These are phyloP conservation scores for Apiospora pterosperma DNA, from an alignment of 2,329 filamentous ascomycete species.

Conservation along the genomic window DNA sequence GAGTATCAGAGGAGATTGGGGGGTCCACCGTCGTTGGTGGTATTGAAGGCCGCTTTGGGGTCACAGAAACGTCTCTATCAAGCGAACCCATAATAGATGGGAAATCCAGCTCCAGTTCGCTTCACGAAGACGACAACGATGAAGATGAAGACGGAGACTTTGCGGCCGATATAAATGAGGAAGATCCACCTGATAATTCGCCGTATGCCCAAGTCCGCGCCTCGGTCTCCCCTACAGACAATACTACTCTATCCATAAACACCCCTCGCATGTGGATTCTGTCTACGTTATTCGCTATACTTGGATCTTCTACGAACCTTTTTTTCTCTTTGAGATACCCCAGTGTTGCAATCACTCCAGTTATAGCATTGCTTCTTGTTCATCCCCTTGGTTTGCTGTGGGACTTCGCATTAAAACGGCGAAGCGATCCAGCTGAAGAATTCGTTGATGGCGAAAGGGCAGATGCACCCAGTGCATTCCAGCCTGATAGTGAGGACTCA, in stretches of 20 bases:
- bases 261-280: constrained; percentile 85
- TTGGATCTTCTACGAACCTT: constrained; percentile 79
- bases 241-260: constrained; percentile 76
- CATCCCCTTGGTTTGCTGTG: constrained; percentile 80
- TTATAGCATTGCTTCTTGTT: constrained; percentile 81
- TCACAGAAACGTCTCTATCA: constrained; percentile 45
- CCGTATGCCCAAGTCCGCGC: constrained; percentile 77
- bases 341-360: constrained; percentile 83
- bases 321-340: constrained; percentile 91
- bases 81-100: constrained; percentile 42
- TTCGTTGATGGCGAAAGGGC: constrained; percentile 52
- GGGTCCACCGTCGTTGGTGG: constrained; percentile 49
- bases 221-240: constrained; percentile 72
- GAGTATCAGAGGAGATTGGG: constrained; percentile 47
- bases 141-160: constrained; percentile 32
- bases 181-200: constrained; percentile 63
- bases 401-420: constrained; percentile 67
- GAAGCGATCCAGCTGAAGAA: constrained; percentile 49
- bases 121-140: constrained; percentile 12
- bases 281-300: constrained; percentile 74
- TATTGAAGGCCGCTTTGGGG: constrained; percentile 49
- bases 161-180: constrained; percentile 32
- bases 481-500: constrained; percentile 11
- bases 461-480: neutral
- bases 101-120: constrained; percentile 28